Conservation (phyloP, 495 filamentous ascomycete species). For the Patellaria atrata region DNA sequence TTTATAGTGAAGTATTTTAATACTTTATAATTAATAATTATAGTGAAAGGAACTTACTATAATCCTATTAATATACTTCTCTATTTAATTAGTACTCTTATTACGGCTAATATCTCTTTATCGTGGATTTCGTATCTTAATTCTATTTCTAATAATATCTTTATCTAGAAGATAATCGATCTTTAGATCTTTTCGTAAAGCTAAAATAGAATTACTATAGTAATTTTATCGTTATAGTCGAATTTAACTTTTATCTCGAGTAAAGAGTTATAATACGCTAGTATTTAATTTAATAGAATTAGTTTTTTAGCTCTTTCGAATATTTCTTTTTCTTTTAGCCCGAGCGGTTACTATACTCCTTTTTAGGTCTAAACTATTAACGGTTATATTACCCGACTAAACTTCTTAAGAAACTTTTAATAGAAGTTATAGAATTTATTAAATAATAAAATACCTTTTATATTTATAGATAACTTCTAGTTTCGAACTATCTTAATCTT, state of each 20-base stretch:
- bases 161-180: constrained; percentile 22
- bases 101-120: constrained; percentile 29
- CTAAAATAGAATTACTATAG: constrained; percentile 18
- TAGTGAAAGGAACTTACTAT: constrained; percentile 12
- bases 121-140: constrained; percentile 25
- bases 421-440: constrained; percentile 29
- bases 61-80: constrained; percentile 16
- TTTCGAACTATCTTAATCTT: constrained; percentile 21
- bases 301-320: constrained; percentile 34
- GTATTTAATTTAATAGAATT: constrained; percentile 27
- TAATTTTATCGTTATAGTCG: constrained; percentile 17
- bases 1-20: constrained; percentile 23
- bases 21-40: constrained; percentile 25
- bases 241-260: constrained; percentile 15
- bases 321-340: constrained; percentile 27
- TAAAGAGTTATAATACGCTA: constrained; percentile 18
- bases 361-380: constrained; percentile 5
- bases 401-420: constrained; percentile 22
- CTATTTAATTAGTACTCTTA: constrained; percentile 24
- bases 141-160: constrained; percentile 16
- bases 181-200: constrained; percentile 13
- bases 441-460: constrained; percentile 21
- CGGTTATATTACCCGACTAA: constrained; percentile 10
- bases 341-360: constrained; percentile 8
- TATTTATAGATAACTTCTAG: constrained; percentile 13